Evolutionary conservation across 2,329 filamentous ascomycete genomes (phyloP), one percentile per base, ranked within the genome.

Genomic region (Endoconidiophora polonica): DNA sequence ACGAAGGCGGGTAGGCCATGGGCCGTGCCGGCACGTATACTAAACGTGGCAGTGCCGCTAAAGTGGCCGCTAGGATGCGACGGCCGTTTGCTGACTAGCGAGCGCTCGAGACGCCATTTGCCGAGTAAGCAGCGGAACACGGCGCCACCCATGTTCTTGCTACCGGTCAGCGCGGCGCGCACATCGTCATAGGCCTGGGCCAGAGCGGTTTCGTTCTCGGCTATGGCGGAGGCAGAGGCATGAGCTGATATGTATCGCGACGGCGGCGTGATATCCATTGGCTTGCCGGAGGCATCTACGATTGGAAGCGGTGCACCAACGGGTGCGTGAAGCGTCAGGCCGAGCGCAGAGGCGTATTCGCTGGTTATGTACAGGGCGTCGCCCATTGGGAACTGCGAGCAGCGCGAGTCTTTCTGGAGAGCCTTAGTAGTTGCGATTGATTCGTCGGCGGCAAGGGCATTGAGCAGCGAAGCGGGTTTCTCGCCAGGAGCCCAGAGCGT

Each of bases 361-460:
- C 86, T 78, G 70, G 90, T 80, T 10, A 90, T 64, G 54, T 79
- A 88, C 5, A 77, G 63, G 60, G 88, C 90, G 62, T 93, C 86
- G 7, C 79, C 80, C 80, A 90, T 88, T 37, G 84, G 86, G 57
- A 87, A 91, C 57, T 91, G 86, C 54, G 61, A 81, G 56, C 65
- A 64, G 4, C 67, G 71, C 7, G 63, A 69, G 56, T 73, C 71
- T 20, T 58, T 58, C 10, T 80, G 71, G 29, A 84, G 66, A 2
- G 62, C 57, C 0, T 76, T 58, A 0, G 73, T 71, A 20, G 67
- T 63, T 24, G 65, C 59, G 5, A 73, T 65, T 0, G 67, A 70
- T 16, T 62, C 60, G 49, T 75, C 72, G 0, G 62, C 57, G 3
- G 58, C 54, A 2, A 57, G 60, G 46, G 36, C 59, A 48, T 43